Conservation (phyloP, 768 basidiomycete genomes). For the Nidularia sp. region DNA sequence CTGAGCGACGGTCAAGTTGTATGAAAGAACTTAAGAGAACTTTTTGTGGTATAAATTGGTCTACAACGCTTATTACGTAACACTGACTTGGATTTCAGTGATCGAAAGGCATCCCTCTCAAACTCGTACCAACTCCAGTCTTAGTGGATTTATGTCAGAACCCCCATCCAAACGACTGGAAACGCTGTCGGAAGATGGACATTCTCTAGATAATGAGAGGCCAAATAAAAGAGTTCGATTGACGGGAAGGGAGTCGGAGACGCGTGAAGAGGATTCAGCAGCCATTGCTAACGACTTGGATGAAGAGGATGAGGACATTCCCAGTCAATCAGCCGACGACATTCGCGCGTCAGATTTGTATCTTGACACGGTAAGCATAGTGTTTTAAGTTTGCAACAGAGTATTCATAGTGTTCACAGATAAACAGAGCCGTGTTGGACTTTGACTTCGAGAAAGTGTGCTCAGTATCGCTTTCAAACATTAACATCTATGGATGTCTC, state of each 20-base stretch:
- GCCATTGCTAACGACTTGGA: conserved; percentile 8
- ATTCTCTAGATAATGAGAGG: conserved; percentile 13
- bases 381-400: not conserved
- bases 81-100: too few species aligned
- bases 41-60: too few species aligned
- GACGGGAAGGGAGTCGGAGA: conserved; percentile 6
- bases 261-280: not conserved
- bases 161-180: conserved; percentile 5
- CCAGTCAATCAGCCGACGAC: conserved; percentile 21
- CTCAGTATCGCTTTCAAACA: conserved; percentile 93
- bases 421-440: conserved; percentile 86
- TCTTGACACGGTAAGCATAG: conserved; percentile 77
- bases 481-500: conserved; percentile 96
- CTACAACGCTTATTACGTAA: too few species aligned
- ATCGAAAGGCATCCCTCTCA: not conserved
- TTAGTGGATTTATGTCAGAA: conserved; percentile 8
- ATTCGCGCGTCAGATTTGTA: conserved; percentile 79
- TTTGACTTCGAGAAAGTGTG: conserved; percentile 99
- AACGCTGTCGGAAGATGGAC: conserved; percentile 4
- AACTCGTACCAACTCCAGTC: not conserved
- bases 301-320: conserved; percentile 29
- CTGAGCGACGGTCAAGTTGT: too few species aligned
- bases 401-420: conserved; percentile 37
- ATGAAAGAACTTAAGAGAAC: too few species aligned
- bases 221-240: conserved; percentile 31